Evolutionary conservation across 2,329 filamentous ascomycete genomes (phyloP).

Genomic region (Colletotrichum sp.): DNA sequence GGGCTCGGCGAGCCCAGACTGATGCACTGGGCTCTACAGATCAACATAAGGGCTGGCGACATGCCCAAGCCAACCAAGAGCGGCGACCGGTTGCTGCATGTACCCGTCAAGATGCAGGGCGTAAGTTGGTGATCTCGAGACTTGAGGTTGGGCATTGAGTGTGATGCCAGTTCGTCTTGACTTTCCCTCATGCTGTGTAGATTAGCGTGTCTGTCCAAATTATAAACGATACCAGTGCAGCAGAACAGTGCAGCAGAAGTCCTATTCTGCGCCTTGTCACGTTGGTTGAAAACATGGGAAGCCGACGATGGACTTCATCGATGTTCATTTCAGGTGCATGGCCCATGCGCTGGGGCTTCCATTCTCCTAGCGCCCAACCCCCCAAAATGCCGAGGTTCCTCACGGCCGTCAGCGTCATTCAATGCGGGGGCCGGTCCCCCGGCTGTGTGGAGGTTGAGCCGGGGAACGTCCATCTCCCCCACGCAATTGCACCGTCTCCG

Average conservation of each 20-base stretch:
- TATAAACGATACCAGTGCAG: background rate
- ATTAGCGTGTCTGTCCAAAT: background rate
- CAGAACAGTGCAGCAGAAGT: background rate
- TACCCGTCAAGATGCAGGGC: conserved; percentile 34
- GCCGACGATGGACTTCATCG: background rate
- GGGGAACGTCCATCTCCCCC: background rate
- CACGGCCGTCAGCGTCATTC: conserved; percentile 4
- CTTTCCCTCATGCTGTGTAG: background rate
- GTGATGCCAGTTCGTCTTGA: background rate
- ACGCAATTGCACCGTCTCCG: background rate
- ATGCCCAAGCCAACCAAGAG: conserved; percentile 37
- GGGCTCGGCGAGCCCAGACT: conserved; percentile 47
- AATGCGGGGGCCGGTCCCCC: conserved; percentile 10
- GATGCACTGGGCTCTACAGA: conserved; percentile 54
- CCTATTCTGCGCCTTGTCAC: background rate
- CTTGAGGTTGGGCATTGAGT: background rate
- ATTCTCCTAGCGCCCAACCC: background rate
- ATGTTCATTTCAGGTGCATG: background rate
- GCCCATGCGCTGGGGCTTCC: background rate
- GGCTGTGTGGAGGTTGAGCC: conserved; percentile 7
- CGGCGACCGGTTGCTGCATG: conserved; percentile 36
- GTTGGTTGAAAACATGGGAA: background rate
- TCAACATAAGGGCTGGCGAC: conserved; percentile 55
- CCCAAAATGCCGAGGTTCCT: conserved; percentile 13
- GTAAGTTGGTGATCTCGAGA: conserved; percentile 55